A percentile compares a stretch with the other conserved stretches of the same genome.
Conservation (phyloP, 257 asterid species). For the Ilex aquifolium region DNA sequence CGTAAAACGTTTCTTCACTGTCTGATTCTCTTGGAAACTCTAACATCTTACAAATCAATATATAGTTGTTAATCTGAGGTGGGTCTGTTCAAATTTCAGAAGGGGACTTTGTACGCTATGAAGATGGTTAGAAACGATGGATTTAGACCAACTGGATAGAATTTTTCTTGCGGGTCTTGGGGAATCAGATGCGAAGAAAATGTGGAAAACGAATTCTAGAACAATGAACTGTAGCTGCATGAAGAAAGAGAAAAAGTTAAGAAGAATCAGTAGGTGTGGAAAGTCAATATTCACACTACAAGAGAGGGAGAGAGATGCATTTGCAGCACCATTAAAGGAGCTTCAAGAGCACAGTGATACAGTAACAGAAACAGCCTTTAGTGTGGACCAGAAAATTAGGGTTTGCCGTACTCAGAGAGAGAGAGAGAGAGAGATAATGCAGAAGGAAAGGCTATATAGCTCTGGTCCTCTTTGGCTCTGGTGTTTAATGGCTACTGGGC, state of each 20-base stretch:
- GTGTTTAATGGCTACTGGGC: no score
- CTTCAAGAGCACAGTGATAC: no score
- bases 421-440: background rate
- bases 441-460: background rate
- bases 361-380: background rate
- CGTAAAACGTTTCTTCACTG: constrained; percentile 23
- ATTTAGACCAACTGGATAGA: no score
- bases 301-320: constrained; percentile 18
- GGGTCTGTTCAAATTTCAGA: no score
- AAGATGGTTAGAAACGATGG: background rate
- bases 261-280: background rate
- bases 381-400: constrained; percentile 4
- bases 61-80: background rate
- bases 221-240: no score
- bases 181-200: background rate
- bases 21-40: constrained; percentile 1
- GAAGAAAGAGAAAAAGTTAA: no score
- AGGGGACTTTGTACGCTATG: background rate
- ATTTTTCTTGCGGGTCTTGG: background rate
- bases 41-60: background rate
- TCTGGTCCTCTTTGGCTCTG: no score
- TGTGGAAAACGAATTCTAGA: background rate
- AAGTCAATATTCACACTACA: background rate
- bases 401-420: constrained; percentile 6
- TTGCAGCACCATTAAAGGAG: background rate